These are phyloP conservation scores for Rhizophagus clarus DNA, from an alignment of 192 early-diverging fungal genomes.

Conservation along the genomic window DNA sequence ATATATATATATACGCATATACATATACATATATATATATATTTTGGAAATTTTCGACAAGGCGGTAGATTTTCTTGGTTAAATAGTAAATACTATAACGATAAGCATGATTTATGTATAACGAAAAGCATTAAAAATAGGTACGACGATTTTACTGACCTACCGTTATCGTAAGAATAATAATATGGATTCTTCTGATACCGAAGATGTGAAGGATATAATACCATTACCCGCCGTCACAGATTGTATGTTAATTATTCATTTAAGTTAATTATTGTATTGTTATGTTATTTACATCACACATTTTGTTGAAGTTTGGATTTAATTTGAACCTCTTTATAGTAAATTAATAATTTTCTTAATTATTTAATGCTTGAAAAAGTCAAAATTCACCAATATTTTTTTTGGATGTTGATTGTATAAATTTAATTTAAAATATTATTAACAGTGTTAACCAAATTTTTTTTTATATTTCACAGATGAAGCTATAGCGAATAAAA, in stretches of 20 bases:
- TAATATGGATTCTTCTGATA: conserved; percentile 37
- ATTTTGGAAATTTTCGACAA: too few species aligned
- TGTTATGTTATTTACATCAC: neutral
- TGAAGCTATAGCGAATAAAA: conserved; percentile 42
- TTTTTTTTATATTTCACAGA: conserved; percentile 29
- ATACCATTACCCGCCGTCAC: conserved; percentile 30
- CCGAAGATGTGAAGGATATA: conserved; percentile 34
- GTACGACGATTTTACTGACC: neutral
- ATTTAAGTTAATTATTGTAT: neutral
- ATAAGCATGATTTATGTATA: too few species aligned
- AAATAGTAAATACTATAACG: too few species aligned
- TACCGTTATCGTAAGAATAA: conserved; percentile 24
- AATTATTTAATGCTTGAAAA: too few species aligned
- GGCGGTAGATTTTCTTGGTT: too few species aligned
- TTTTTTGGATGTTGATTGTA: too few species aligned
- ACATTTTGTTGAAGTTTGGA: neutral
- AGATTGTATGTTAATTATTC: conserved; percentile 15
- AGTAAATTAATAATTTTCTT: neutral
- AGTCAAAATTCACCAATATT: too few species aligned
- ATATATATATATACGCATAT: too few species aligned
- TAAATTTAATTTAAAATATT: too few species aligned
- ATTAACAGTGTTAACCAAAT: too few species aligned
- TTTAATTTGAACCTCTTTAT: neutral
- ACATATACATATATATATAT: too few species aligned
- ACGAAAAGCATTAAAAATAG: too few species aligned